Percentiles rank a stretch among this genome's conserved stretches.
Evolutionary conservation across 1,284 basidiomycete species (phyloP).

Genomic region (Kwoniella shivajii): DNA sequence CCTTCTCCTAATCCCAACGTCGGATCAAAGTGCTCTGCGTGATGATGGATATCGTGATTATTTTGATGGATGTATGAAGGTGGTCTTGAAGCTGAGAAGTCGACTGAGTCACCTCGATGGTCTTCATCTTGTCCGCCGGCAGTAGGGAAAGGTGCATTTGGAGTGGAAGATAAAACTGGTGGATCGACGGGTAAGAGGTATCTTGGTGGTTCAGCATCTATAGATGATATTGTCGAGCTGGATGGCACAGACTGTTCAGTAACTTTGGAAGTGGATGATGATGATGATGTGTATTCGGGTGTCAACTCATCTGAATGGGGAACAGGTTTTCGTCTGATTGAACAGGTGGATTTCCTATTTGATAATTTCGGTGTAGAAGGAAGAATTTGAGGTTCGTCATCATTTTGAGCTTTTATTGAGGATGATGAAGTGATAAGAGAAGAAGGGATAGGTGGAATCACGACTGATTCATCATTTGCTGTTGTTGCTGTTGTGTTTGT

Average conservation of each 20-base stretch:
- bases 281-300: slow-evolving; percentile 2
- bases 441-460: background rate
- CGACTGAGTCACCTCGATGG: too few species aligned
- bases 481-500: background rate
- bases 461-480: background rate
- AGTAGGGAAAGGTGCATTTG: background rate
- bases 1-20: background rate
- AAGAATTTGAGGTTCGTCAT: background rate
- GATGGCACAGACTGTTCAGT: background rate
- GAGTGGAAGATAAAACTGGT: background rate
- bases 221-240: background rate
- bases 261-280: background rate
- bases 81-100: slow-evolving; percentile 4
- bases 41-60: background rate
- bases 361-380: background rate
- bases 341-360: slow-evolving; percentile 23
- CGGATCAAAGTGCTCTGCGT: background rate
- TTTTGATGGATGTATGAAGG: slow-evolving; percentile 5
- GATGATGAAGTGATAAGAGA: background rate
- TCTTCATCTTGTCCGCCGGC: background rate
- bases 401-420: background rate
- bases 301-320: slow-evolving; percentile 17
- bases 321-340: slow-evolving; percentile 34
- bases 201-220: slow-evolving; percentile 16
- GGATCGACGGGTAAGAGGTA: slow-evolving; percentile 32